Base-by-base conservation (phyloP, 2,329 filamentous ascomycete genomes). In the Acrocalymma vagum region DNA sequence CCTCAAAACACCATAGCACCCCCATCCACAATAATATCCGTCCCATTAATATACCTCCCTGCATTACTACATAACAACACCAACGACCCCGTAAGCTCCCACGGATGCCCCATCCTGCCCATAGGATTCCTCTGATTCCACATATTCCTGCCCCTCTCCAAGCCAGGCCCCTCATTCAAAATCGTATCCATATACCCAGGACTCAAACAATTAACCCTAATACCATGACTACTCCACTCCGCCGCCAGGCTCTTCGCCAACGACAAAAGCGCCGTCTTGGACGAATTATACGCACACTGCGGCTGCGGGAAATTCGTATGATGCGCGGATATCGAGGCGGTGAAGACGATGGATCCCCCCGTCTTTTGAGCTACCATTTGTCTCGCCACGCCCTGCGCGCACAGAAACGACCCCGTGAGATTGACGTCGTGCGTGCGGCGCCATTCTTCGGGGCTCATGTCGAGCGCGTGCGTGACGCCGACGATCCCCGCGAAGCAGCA, bases 111-210 rank as follows among this genome's bases (percentile, higher is more conserved):
- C 82, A 88, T 87, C 20, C 86, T 71, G 0, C 85, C 84, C 65
- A 79, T 77, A 0, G 86, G 85, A 59, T 84, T 84, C 39, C 83
- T 72, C 22, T 69, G 70, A 15, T 73, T 73, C 85, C 85, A 88
- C 2, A 77, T 73, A 20, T 70, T 70, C 42, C 80, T 72, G 24
- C 78, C 77, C 24, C 74, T 72, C 9, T 75, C 75, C 30, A 88
- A 62, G 1, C 80, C 81, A 6, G 79, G 76, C 0, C 85, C 84
- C 44, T 83, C 83, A 57, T 90, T 91, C 31, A 91, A 68, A 9
- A 88, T 80, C 0, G 86, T 90, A 56, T 89, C 86, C 83, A 90
- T 89, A 55, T 91, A 91, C 1, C 87, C 87, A 0, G 88, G 88
- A 25, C 78, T 83, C 29, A 92, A 76, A 13, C 76, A 81, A 54